Evolutionary conservation across 179 eudicot species (phyloP), one percentile per base, ranked within the genome.

Genomic region (Gypsophila paniculata): DNA sequence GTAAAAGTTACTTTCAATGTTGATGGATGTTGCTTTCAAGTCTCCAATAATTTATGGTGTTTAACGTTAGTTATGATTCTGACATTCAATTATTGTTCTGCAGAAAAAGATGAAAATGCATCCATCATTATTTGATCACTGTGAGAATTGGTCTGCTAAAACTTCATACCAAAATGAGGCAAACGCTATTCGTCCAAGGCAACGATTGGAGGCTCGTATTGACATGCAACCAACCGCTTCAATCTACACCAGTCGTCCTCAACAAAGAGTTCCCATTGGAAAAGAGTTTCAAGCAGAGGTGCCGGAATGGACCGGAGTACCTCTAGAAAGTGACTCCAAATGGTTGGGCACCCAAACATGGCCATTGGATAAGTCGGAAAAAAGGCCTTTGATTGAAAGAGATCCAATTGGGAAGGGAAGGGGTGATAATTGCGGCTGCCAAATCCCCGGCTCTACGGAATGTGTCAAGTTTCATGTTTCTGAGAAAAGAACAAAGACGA

Each of bases 81-180:
- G 60, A 46, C 26, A 21, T 58, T 55, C 18, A 14, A 1, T 5
- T 72, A 75, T 44, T 29, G n/a, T 69, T 65, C 78, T 82, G 76
- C 75, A 90, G 93, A 89, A 83, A 81, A 88, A 75, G 80, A 88
- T 80, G 78, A 91, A 68, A 80, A 87, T 87, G 86, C 96, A 88
- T 75, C 97, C 96, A 63, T 82, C 85, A 61, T 84, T 88, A 90
- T 91, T 81, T 68, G 93, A 91, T 32, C 90, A 84, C 26, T 13
- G 51, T 65, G 80, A 73, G 14, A 68, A 51, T 68, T n/a, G 51
- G 23, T n/a, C 22, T 15, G 23, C 8, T 5, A 26, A 32, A 7
- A 68, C 76, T 53, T 60, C 49, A 12, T 73, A 70, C 62, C 77
- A 86, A 61, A 59, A 65, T 18, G 79, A 74, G 25, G 72, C 71